These are phyloP conservation scores for Caryopteris hybrid DNA, from an alignment of 305 asterid genomes.

Conservation along the genomic window DNA sequence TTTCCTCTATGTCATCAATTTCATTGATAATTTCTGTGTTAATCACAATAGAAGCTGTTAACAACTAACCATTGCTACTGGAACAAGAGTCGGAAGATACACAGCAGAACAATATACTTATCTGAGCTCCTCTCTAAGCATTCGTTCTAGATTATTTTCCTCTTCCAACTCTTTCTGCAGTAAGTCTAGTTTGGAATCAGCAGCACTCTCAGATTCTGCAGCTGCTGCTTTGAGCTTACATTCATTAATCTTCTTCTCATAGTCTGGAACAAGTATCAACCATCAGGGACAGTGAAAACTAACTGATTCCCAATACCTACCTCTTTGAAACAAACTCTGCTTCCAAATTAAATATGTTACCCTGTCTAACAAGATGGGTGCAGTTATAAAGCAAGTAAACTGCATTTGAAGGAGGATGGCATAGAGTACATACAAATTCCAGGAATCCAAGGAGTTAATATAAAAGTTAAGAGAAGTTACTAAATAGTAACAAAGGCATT, in stretches of 20 bases:
- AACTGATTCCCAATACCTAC: too few species aligned
- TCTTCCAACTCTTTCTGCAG: conserved; percentile 63
- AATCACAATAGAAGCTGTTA: conserved; percentile 19
- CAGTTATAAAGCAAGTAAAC: neutral
- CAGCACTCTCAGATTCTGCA: conserved; percentile 49
- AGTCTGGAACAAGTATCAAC: conserved; percentile 36
- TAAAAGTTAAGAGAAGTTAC: neutral
- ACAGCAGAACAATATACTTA: conserved; percentile 35
- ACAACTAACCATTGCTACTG: conserved; percentile 8
- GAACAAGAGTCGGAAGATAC: conserved; percentile 6
- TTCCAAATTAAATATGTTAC: too few species aligned
- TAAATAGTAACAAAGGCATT: neutral
- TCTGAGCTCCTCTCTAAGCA: conserved; percentile 74
- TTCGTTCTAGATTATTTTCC: conserved; percentile 43
- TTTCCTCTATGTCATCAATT: conserved; percentile 48
- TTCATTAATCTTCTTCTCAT: conserved; percentile 45
- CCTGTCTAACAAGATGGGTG: conserved; percentile 6
- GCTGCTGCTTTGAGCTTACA: conserved; percentile 60
- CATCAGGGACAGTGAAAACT: conserved; percentile 11
- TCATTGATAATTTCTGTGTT: conserved; percentile 58
- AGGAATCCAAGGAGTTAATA: neutral
- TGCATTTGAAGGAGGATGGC: neutral
- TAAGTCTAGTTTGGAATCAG: conserved; percentile 48
- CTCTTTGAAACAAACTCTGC: too few species aligned
- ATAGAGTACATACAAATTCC: neutral